Conservation (phyloP, 2,329 filamentous ascomycete genomes). For the Stachybotrys elegans region DNA sequence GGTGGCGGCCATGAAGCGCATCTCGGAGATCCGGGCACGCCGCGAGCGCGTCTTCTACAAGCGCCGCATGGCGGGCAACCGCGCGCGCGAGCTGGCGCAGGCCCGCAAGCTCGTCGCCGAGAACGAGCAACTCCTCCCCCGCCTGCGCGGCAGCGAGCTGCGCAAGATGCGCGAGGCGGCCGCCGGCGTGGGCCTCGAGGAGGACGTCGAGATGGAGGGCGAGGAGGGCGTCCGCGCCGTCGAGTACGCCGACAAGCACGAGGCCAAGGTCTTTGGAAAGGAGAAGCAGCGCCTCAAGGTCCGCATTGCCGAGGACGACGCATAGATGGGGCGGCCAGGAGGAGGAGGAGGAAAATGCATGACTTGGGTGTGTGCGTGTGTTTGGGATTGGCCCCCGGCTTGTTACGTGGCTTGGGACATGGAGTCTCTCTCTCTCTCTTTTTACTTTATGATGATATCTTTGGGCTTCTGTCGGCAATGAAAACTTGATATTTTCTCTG, state of each 20-base stretch:
- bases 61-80: constrained; percentile 87
- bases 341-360: too few relatives aligned
- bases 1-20: constrained; percentile 84
- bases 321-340: too few relatives aligned
- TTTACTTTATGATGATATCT: too few relatives aligned
- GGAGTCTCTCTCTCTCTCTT: too few relatives aligned
- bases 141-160: constrained; percentile 60
- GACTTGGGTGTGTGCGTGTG: too few relatives aligned
- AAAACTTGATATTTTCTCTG: too few relatives aligned
- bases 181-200: constrained; percentile 36
- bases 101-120: constrained; percentile 86
- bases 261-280: constrained; percentile 35
- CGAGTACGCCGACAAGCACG: constrained; percentile 18
- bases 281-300: constrained; percentile 35
- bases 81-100: constrained; percentile 70
- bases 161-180: constrained; percentile 35
- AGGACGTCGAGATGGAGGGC: constrained; percentile 10
- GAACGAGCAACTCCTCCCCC: constrained; percentile 87
- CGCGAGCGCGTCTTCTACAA: constrained; percentile 92
- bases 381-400: too few relatives aligned
- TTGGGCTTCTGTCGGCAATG: too few relatives aligned
- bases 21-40: constrained; percentile 76
- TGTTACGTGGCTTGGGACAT: too few relatives aligned
- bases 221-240: constrained; percentile 4
- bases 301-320: constrained; percentile 28